Percentiles rank a stretch among this genome's conserved stretches.
Conservation (phyloP, 176 grass and related monocot genomes). For the Ampelocalamus luodianensis region DNA sequence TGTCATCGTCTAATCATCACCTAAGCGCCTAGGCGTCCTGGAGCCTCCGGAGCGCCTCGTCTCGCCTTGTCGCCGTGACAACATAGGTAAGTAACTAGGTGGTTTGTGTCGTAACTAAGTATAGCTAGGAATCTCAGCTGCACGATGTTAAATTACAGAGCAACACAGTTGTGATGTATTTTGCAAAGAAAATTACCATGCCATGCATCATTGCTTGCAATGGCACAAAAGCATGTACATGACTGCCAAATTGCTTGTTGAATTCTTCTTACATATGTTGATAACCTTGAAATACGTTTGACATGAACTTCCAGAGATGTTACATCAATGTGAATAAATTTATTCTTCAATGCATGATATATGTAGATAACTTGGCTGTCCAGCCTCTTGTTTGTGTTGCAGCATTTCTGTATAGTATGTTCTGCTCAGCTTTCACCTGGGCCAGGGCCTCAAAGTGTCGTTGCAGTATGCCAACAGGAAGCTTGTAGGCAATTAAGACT, state of each 20-base stretch:
- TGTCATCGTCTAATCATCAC: no score
- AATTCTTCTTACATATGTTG: conserved; percentile 6
- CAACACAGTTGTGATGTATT: not conserved
- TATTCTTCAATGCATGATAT: not conserved
- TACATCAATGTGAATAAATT: conserved; percentile 9
- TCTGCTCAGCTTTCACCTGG: not conserved
- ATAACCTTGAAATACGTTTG: not conserved
- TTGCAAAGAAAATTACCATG: not conserved
- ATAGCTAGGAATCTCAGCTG: not conserved
- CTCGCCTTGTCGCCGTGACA: no score
- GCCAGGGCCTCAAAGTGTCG: not conserved
- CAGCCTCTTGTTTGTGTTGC: not conserved
- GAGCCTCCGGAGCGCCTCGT: no score
- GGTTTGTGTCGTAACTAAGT: not conserved
- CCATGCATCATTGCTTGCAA: not conserved
- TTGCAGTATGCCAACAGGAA: not conserved
- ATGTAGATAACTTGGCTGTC: not conserved
- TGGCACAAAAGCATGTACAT: not conserved
- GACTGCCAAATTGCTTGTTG: not conserved
- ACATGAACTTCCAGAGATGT: not conserved
- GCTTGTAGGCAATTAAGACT: not conserved
- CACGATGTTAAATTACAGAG: not conserved
- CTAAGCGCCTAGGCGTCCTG: no score
- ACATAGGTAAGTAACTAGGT: not conserved
- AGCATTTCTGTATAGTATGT: not conserved